These are phyloP conservation scores for Mrakiaceae sp. DNA, from an alignment of 1,284 basidiomycete species.

Conservation along the genomic window DNA sequence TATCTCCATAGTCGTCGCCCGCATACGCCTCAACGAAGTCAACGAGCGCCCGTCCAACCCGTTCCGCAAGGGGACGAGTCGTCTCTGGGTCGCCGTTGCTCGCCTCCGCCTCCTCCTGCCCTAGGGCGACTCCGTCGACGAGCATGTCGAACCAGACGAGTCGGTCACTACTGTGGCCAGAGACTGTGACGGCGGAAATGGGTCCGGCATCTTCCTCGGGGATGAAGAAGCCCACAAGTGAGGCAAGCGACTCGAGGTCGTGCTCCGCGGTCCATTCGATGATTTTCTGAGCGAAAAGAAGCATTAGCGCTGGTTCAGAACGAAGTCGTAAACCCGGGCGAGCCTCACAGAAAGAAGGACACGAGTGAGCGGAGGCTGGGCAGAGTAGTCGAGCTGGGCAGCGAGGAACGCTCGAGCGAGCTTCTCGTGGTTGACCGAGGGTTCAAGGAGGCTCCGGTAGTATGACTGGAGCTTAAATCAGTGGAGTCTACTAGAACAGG, in stretches of 20 bases:
- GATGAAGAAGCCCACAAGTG: too few species aligned
- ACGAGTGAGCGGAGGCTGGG: background rate
- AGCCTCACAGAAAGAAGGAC: too few species aligned
- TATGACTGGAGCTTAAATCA: background rate
- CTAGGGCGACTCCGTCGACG: background rate
- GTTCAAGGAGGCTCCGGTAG: background rate
- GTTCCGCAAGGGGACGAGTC: background rate
- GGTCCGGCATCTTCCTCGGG: too few species aligned
- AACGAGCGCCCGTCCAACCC: background rate
- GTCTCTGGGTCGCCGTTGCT: background rate
- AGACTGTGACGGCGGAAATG: too few species aligned
- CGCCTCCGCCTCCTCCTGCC: background rate
- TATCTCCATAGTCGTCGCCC: background rate
- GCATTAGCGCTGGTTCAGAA: too few species aligned
- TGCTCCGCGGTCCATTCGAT: too few species aligned
- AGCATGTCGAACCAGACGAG: background rate
- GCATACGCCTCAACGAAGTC: too few species aligned
- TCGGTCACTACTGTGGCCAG: too few species aligned
- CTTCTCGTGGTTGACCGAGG: background rate
- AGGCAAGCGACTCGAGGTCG: too few species aligned
- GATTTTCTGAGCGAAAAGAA: too few species aligned
- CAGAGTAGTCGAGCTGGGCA: background rate
- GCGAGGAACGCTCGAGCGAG: background rate
- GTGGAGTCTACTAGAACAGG: too few species aligned
- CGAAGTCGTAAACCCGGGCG: too few species aligned